Evolutionary conservation across 306 rosid genomes (phyloP).

Genomic region (Trifolium repens): DNA sequence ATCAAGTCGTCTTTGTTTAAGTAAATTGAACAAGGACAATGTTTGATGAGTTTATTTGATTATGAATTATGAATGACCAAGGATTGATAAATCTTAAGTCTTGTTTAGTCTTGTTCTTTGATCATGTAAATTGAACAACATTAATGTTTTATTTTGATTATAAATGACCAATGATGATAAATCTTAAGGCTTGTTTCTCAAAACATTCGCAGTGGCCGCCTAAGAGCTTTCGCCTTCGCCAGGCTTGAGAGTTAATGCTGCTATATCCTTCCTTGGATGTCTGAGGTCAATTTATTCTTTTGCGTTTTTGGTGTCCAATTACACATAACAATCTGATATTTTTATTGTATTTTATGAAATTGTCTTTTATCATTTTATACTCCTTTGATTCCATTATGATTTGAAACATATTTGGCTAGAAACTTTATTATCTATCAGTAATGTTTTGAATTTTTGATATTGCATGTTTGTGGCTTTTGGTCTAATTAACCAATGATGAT

Average conservation of each 20-base stretch:
- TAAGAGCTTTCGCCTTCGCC: constrained; percentile 9
- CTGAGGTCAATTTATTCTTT: not conserved
- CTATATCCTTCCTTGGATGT: constrained; percentile 8
- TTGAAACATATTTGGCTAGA: too few relatives aligned
- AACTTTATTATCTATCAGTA: too few relatives aligned
- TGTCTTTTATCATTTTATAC: too few relatives aligned
- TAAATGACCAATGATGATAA: not conserved
- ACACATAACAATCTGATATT: too few relatives aligned
- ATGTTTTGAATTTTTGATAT: too few relatives aligned
- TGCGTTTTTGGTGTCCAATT: too few relatives aligned
- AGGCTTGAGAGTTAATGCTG: constrained; percentile 11
- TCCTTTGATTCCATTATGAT: too few relatives aligned
- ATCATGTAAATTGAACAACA: not conserved
- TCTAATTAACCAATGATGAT: constrained; percentile 6
- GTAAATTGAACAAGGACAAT: too few relatives aligned
- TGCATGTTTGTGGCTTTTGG: too few relatives aligned
- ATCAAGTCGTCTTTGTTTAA: too few relatives aligned
- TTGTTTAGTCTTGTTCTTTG: not conserved
- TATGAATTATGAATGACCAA: not conserved
- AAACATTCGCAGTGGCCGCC: constrained; percentile 16
- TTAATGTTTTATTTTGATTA: not conserved
- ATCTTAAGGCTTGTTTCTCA: not conserved
- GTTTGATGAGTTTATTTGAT: not conserved
- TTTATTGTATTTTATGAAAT: too few relatives aligned
- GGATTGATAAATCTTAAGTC: not conserved